phyloP scores from a whole-genome alignment of 2,329 filamentous ascomycete genomes.

The Emmonsia crescens region DNA sequence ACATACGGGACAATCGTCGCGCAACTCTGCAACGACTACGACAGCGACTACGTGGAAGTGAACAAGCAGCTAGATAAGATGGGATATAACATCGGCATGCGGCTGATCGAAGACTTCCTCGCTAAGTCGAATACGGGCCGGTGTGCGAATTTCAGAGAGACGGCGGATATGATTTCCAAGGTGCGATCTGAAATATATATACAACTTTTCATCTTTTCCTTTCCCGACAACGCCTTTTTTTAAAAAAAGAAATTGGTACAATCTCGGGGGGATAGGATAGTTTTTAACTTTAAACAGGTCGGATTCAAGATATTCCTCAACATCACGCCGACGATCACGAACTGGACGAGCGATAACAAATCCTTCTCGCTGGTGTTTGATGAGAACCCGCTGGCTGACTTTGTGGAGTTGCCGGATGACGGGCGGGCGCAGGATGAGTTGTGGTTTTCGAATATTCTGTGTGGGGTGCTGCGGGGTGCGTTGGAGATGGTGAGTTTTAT shows the following conservation, averaged over 20 bases:
- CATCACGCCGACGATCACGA: slow-evolving; percentile 82
- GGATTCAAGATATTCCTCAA: slow-evolving; percentile 99
- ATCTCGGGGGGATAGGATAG: no score
- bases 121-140: slow-evolving; percentile 86
- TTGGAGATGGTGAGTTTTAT: slow-evolving; percentile 71
- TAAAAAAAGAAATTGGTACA: not conserved
- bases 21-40: slow-evolving; percentile 92
- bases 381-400: slow-evolving; percentile 92
- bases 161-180: slow-evolving; percentile 92
- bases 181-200: slow-evolving; percentile 38
- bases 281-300: no score
- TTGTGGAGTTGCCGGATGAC: slow-evolving; percentile 94
- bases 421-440: slow-evolving; percentile 90
- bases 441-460: slow-evolving; percentile 97
- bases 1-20: slow-evolving; percentile 97
- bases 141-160: slow-evolving; percentile 88
- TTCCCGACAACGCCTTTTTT: not conserved
- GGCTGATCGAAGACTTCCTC: slow-evolving; percentile 93
- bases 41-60: slow-evolving; percentile 85
- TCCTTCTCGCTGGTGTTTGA: slow-evolving; percentile 95
- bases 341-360: slow-evolving; percentile 93
- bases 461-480: slow-evolving; percentile 79
- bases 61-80: slow-evolving; percentile 98
- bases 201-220: not conserved
- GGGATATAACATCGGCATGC: slow-evolving; percentile 96